phyloP scores from a whole-genome alignment of 306 rosid genomes.

The Geum urbanum region DNA sequence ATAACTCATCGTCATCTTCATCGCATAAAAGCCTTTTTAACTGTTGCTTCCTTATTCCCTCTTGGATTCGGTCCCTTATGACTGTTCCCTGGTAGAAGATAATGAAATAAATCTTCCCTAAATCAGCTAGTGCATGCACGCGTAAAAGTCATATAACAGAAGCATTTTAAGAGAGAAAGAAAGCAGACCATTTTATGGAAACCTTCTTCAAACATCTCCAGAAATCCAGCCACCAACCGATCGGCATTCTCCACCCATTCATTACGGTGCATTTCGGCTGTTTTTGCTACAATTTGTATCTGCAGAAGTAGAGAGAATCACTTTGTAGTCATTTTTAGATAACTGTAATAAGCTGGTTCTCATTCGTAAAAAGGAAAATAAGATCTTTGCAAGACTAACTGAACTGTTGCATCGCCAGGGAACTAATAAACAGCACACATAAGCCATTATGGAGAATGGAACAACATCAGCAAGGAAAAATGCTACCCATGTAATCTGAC shows the following conservation, averaged over 20 bases:
- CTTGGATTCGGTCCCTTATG: slow-evolving; percentile 92
- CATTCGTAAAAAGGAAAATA: neutral
- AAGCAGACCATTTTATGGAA: slow-evolving; percentile 89
- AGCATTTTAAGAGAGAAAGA: slow-evolving; percentile 1
- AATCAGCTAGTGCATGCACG: slow-evolving; percentile 5
- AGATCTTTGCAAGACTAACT: neutral
- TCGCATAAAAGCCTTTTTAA: slow-evolving; percentile 34
- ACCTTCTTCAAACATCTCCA: slow-evolving; percentile 99
- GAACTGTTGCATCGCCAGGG: neutral
- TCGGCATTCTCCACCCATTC: slow-evolving; percentile 99
- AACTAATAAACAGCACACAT: neutral
- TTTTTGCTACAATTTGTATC: slow-evolving; percentile 39
- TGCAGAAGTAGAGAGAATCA: slow-evolving; percentile 19
- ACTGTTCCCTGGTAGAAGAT: slow-evolving; percentile 69
- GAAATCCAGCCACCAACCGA: slow-evolving; percentile 95
- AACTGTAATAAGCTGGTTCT: neutral
- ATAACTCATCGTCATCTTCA: slow-evolving; percentile 43
- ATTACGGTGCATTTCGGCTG: slow-evolving; percentile 80
- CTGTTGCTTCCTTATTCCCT: slow-evolving; percentile 61
- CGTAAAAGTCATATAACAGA: neutral
- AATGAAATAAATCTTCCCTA: slow-evolving; percentile 10
- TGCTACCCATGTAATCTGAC: neutral
- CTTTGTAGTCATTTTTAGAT: neutral
- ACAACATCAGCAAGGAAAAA: neutral
- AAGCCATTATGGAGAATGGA: neutral